phyloP scores from a whole-genome alignment of 345 rosid genomes.

The Hibiscus mutabilis region DNA sequence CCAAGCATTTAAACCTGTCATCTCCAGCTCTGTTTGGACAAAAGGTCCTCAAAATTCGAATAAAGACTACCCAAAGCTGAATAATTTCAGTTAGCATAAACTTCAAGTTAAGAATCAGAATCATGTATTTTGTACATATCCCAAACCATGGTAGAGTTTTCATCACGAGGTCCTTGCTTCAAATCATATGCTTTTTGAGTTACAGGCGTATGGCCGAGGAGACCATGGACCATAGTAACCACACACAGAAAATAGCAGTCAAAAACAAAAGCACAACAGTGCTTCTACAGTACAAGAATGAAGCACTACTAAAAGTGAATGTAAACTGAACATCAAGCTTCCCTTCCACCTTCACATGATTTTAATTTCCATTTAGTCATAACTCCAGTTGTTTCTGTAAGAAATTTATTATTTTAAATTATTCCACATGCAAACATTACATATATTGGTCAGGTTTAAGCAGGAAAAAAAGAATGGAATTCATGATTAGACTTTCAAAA shows the following conservation, averaged over 20 bases:
- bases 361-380: background rate
- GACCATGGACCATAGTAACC: conserved; percentile 2
- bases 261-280: background rate
- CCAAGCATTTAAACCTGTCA: background rate
- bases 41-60: background rate
- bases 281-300: background rate
- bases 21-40: background rate
- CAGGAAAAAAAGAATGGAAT: background rate
- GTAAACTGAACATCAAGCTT: background rate
- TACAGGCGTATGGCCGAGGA: background rate
- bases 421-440: background rate
- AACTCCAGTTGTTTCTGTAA: background rate
- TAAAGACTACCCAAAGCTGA: background rate
- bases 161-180: background rate
- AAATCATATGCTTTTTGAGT: background rate
- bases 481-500: background rate
- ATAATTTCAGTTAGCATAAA: background rate
- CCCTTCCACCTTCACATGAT: background rate
- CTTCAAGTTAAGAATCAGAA: background rate
- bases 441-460: background rate
- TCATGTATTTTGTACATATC: background rate
- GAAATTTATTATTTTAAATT: background rate
- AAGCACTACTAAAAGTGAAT: background rate
- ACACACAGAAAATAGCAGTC: background rate
- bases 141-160: background rate